Conservation (phyloP, 2,329 filamentous ascomycete species). For the Cylindrodendrum hubeiense region DNA sequence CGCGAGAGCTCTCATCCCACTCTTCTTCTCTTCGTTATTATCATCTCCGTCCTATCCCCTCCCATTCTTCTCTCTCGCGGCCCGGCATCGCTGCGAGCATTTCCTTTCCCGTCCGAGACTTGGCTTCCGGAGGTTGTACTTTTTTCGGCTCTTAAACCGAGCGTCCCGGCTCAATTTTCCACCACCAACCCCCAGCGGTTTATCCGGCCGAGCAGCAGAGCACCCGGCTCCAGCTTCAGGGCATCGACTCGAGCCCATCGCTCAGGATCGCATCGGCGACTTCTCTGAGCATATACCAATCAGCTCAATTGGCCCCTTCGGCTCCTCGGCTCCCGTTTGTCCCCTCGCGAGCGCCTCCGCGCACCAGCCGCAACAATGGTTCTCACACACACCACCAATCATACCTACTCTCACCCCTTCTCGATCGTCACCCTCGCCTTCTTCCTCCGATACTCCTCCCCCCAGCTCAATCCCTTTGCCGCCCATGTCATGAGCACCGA, state of each 20-base stretch:
- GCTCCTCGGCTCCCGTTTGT: constrained; percentile 21
- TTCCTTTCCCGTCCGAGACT: constrained; percentile 27
- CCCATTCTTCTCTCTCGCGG: constrained; percentile 40
- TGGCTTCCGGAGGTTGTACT: constrained; percentile 35
- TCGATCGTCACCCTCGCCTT: constrained; percentile 89
- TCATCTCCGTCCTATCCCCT: constrained; percentile 19
- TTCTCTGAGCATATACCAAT: neutral
- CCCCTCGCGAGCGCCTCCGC: constrained; percentile 28
- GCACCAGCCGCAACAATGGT: constrained; percentile 62
- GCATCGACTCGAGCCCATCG: neutral
- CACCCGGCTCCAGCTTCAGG: constrained; percentile 26
- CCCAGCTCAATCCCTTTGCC: constrained; percentile 80
- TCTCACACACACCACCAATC: constrained; percentile 74
- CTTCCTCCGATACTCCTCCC: constrained; percentile 86
- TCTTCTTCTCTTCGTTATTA: constrained; percentile 19
- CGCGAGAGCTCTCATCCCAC: constrained; percentile 37
- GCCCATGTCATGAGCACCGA: constrained; percentile 87
- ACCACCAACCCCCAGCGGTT: constrained; percentile 37
- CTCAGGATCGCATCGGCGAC: neutral
- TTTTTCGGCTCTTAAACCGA: constrained; percentile 40
- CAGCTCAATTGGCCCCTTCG: constrained; percentile 31
- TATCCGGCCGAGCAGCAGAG: constrained; percentile 33
- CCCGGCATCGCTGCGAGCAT: constrained; percentile 43
- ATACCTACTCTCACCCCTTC: constrained; percentile 84
- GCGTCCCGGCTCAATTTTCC: constrained; percentile 39